Base-by-base conservation (phyloP, 768 basidiomycete species). In the Russula virescens region DNA sequence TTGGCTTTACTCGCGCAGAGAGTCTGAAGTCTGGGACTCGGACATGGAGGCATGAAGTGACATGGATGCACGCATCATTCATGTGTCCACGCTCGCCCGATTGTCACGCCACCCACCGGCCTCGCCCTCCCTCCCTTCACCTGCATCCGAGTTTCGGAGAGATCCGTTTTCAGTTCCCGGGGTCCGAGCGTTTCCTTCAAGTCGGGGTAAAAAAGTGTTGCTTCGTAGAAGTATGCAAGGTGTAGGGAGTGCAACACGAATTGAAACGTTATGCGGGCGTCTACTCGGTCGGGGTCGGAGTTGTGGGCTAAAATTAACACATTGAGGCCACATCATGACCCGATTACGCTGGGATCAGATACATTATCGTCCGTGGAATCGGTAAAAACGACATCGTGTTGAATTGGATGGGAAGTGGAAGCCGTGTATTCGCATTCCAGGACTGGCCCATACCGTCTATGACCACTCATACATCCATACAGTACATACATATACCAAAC, bases 291-390 rank as follows among this genome's bases (percentile, higher is more conserved):
- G 28, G 14, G 23, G 23, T 58, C 56, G 50, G 46, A 58, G 62
- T 53, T 62, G 26, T 53, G 56, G n/a, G 26, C 14, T 47, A 21
- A 58, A 46, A 52, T 47, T 40, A 53, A 58, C n/a, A 42, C 42
- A 13, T 28, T 40, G 49, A 59, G 40, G 19, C 38, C 38, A 6
- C 43, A 14, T 14, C n/a, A 43, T 57, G 55, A 57, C 21, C 48
- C 46, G 48, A 58, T 51, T 56, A 13, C 38, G 38, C 6, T 38
- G 6, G 35, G 46, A 57, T 51, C 55, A 50, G 61, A 62, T 62
- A 43, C 34, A 57, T 43, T 18, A 62, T 56, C 61, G 55, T 14
- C 61, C 49, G 58, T 38, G 49, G 34, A 58, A 40, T 42, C 16
- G 45, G 45, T 43, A 21, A 45, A n/a, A 34, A 25, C 51, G 43